phyloP scores from a whole-genome alignment of 1,139 yeast species.

The Taphrina communis region DNA sequence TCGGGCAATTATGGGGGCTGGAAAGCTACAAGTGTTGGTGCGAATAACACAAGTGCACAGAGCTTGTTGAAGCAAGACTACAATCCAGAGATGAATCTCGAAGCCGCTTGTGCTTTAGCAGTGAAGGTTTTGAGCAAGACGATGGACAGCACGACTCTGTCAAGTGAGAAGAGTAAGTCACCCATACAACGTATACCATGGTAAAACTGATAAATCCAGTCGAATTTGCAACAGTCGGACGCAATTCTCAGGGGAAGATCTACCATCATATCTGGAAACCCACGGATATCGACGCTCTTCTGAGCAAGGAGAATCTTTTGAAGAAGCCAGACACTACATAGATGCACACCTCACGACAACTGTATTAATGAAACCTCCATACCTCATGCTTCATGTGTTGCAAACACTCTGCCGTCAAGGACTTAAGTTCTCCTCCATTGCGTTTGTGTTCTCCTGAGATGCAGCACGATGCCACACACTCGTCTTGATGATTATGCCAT shows the following conservation, averaged over 20 bases:
- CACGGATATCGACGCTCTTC: conserved; percentile 71
- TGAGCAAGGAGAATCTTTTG: conserved; percentile 59
- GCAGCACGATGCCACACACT: no score
- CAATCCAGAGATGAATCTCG: conserved; percentile 75
- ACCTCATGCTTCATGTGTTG: not conserved
- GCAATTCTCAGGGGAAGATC: conserved; percentile 59
- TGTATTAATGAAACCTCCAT: not conserved
- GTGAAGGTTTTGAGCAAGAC: conserved; percentile 92
- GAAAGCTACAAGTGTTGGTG: conserved; percentile 98
- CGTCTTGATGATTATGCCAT: no score
- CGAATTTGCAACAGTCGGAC: conserved; percentile 82
- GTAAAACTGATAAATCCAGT: conserved; percentile 50
- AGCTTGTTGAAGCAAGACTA: conserved; percentile 93
- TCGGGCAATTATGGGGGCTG: conserved; percentile 98
- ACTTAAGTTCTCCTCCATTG: no score
- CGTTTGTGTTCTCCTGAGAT: no score
- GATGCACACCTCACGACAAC: conserved; percentile 18
- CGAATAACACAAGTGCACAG: conserved; percentile 95
- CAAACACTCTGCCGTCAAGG: no score
- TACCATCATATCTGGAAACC: conserved; percentile 80
- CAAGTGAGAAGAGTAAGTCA: conserved; percentile 66
- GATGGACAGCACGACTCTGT: conserved; percentile 84
- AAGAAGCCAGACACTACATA: conserved; percentile 34
- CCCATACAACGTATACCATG: not conserved
- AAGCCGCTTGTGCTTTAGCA: conserved; percentile 86